Evolutionary conservation across 495 filamentous ascomycete species (phyloP), one percentile per base, ranked within the genome.

Genomic region (Chaetomidium leptoderma): DNA sequence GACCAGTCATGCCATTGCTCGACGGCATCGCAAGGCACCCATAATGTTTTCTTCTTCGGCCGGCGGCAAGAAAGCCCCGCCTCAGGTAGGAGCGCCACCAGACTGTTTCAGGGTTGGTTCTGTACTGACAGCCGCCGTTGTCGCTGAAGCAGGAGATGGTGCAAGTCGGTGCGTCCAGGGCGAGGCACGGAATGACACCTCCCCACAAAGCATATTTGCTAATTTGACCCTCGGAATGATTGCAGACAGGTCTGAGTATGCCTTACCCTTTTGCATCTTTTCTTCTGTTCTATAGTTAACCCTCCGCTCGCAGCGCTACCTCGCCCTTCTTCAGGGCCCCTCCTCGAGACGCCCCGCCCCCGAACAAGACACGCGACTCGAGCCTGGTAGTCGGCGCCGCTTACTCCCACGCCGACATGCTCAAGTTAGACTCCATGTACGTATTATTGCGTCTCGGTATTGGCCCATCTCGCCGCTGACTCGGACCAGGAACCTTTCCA

Each of bases 401-500:
- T 44, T 98, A 98, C 71, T 97, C 93, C 36, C 95, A 98, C 74
- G 88, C 91, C 32, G 91, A 95, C 74, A 90, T 96, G 64, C 77
- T 96, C 57, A 93, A 92, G 72, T 87, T 88, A 59, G 91, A 91
- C 69, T 81, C 82, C 24, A 60, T 90, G 86, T 90, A 76, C 30
- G 73, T 63, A 3, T 50, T 63, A 3, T 50, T 45, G 10, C 26
- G 36, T 1, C 21, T 9, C 16, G 21, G 4, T 17, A 36, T 47
- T 37, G n/a, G 7, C 23, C 6, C 17, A 24, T 11, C 23, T 32
- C 17, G 7, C 56, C 32, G 53, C 57, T 74, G 45, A 64, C 61
- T 35, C 16, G 50, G 17, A 55, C 23, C 30, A 78, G 77, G 61
- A 76, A 72, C 48, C 53, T 78, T 21, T 74, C 76, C 26, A 60